A percentile compares a stretch with the other conserved stretches of the same genome.
Evolutionary conservation across 1,284 basidiomycete genomes (phyloP).

Genomic region (Papiliotrema laurentii): DNA sequence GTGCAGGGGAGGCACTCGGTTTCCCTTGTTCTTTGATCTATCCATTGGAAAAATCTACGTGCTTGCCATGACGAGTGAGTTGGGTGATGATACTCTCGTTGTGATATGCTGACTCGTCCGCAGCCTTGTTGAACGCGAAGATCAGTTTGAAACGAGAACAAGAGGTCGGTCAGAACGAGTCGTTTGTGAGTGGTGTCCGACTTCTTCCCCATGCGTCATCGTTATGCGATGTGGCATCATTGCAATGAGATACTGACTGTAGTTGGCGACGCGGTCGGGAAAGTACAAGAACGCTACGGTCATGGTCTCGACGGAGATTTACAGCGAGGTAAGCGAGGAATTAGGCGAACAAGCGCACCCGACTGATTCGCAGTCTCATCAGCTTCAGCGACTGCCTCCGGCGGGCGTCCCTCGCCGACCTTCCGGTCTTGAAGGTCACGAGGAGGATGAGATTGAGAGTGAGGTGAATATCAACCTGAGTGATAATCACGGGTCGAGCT

Average conservation of each 20-base stretch:
- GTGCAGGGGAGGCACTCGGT: background rate
- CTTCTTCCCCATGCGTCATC: background rate
- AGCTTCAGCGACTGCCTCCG: background rate
- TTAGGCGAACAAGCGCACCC: background rate
- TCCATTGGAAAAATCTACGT: conserved; percentile 3
- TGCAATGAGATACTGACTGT: background rate
- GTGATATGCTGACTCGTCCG: background rate
- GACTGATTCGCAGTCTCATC: background rate
- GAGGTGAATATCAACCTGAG: conserved; percentile 1
- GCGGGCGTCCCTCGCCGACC: background rate
- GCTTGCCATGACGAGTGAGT: conserved; percentile 5
- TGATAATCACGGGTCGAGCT: background rate
- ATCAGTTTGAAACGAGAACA: conserved; percentile 4
- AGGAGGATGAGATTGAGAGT: background rate
- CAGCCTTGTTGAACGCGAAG: conserved; percentile 5
- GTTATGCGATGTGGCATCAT: background rate
- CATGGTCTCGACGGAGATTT: conserved; percentile 6
- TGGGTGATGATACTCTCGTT: no score
- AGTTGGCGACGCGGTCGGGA: background rate
- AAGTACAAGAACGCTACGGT: conserved; percentile 2
- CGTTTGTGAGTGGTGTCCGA: background rate
- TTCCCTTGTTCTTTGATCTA: conserved; percentile 2
- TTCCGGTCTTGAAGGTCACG: background rate
- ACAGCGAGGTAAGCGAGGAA: conserved; percentile 3
- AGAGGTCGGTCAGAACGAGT: background rate